These are phyloP conservation scores for Cardiospermum halicacabum DNA, from an alignment of 345 rosid species.

Conservation along the genomic window DNA sequence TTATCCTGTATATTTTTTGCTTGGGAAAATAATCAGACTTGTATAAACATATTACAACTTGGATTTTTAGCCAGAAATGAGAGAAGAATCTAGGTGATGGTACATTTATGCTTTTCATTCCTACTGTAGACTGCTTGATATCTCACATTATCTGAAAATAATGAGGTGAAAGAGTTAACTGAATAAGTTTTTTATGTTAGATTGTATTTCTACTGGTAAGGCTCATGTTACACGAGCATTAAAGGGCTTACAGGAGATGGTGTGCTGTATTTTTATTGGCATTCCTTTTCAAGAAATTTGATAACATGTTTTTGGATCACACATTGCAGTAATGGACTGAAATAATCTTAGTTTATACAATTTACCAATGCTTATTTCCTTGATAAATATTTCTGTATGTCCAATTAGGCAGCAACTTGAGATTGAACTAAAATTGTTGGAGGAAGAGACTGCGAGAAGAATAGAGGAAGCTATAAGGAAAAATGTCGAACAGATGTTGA, in stretches of 20 bases:
- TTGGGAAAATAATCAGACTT: too few species aligned
- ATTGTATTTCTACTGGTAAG: neutral
- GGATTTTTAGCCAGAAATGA: neutral
- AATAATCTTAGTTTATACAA: neutral
- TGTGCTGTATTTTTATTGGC: neutral
- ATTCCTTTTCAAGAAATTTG: neutral
- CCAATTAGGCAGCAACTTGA: conserved; percentile 52
- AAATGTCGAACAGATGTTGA: conserved; percentile 70
- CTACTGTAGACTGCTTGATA: neutral
- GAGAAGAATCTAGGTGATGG: neutral
- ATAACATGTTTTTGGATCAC: neutral
- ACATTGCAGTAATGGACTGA: neutral
- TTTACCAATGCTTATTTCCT: conserved; percentile 1
- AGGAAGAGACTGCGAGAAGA: conserved; percentile 71
- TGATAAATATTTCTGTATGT: conserved; percentile 4
- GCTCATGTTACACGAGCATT: neutral
- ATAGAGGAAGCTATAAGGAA: conserved; percentile 71
- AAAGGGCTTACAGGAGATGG: neutral
- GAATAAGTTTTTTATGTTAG: neutral
- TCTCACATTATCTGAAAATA: neutral
- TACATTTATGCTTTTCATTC: neutral
- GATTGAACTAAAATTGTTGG: conserved; percentile 57
- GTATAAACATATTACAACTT: neutral
- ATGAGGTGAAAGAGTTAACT: neutral
- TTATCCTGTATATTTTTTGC: too few species aligned